Percentiles rank a stretch among this genome's conserved stretches.
Conservation (phyloP, 2,329 filamentous ascomycete species). For the Scedosporium minutisporum region DNA sequence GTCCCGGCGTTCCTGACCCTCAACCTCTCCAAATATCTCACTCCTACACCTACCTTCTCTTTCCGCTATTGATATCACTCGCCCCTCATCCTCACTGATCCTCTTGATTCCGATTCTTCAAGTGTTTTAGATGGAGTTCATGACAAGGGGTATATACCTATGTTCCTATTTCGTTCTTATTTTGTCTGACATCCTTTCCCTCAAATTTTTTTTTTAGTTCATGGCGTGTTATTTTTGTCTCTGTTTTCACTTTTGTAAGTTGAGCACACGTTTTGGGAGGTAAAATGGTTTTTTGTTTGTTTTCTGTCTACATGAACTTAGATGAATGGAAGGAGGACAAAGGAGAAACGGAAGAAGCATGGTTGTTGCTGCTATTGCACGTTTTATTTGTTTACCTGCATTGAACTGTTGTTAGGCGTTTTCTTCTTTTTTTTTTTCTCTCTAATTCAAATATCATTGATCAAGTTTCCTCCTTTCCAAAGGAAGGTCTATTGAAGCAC, state of each 20-base stretch:
- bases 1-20: too few relatives aligned
- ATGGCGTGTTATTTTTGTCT: neutral
- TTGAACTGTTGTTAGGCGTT: constrained; percentile 2
- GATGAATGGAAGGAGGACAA: neutral
- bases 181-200: constrained; percentile 4
- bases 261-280: neutral
- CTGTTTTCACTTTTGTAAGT: constrained; percentile 7
- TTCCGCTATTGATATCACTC: too few relatives aligned
- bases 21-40: too few relatives aligned
- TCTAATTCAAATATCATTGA: neutral
- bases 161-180: neutral
- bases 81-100: too few relatives aligned
- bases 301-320: constrained; percentile 4
- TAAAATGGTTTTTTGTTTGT: neutral
- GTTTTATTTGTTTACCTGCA: neutral
- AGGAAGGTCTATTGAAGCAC: too few relatives aligned
- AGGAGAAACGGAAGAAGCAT: neutral
- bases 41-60: too few relatives aligned
- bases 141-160: neutral
- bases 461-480: neutral
- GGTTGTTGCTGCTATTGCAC: neutral
- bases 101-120: too few relatives aligned
- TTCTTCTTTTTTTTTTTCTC: constrained; percentile 7
- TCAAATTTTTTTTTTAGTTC: constrained; percentile 2
- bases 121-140: too few relatives aligned